phyloP scores from a whole-genome alignment of 1,284 basidiomycete species.

The Blastosporella zonata region DNA sequence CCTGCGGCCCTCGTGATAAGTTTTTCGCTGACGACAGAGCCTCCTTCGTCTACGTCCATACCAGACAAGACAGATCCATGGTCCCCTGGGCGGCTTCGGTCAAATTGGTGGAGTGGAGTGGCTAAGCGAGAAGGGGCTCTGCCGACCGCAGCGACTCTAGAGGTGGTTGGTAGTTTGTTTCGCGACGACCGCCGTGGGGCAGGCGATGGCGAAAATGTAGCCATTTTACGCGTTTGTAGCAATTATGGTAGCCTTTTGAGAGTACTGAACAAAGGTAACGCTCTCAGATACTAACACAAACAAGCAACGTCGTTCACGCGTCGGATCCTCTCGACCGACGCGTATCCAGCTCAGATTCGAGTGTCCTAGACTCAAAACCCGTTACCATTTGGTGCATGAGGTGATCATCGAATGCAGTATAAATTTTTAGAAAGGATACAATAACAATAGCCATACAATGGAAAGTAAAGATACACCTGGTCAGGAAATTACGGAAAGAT shows the following conservation, averaged over 20 bases:
- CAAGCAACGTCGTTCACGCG: slow-evolving; percentile 3
- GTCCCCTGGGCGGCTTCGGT: slow-evolving; percentile 12
- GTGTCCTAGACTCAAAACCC: no score
- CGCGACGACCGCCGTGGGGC: slow-evolving; percentile 45
- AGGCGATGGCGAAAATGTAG: slow-evolving; percentile 50
- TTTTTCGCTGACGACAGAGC: slow-evolving; percentile 35
- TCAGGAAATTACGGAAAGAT: neutral
- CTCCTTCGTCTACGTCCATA: slow-evolving; percentile 66
- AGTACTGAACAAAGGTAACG: neutral
- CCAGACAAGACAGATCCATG: slow-evolving; percentile 37
- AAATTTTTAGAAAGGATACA: slow-evolving; percentile 11
- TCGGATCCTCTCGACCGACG: neutral
- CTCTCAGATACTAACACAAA: slow-evolving; percentile 5
- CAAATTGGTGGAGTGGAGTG: slow-evolving; percentile 28
- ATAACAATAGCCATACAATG: slow-evolving; percentile 17
- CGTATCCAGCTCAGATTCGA: neutral
- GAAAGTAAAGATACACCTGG: slow-evolving; percentile 12
- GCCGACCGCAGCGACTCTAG: slow-evolving; percentile 27
- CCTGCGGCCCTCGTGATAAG: slow-evolving; percentile 35
- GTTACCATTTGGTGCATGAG: no score
- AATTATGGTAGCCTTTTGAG: no score
- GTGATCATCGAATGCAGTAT: neutral
- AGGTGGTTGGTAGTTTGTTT: slow-evolving; percentile 35
- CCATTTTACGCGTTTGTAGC: slow-evolving; percentile 35
- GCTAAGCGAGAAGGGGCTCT: slow-evolving; percentile 29